Base-by-base conservation (phyloP, 192 early-diverging fungal genomes). In the Rhizophagus clarus region DNA sequence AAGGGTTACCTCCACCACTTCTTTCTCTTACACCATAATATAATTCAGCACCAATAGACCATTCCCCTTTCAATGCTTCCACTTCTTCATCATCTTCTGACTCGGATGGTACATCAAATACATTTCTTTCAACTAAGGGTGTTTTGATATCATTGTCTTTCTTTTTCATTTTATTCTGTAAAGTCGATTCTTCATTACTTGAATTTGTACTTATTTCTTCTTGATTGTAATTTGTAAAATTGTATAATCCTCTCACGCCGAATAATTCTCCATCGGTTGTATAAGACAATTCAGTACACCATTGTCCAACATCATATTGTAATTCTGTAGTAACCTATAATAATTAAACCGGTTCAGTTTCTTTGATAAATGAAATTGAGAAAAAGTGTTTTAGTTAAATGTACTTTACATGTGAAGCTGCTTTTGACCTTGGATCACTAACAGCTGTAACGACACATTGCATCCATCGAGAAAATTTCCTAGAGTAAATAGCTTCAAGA, bases 171-270 rank as follows among this genome's bases (percentile, higher is more conserved):
- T 56, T 56, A 56, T 56, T 22, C 51, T 56, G 51, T 56, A 56
- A 2, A 56, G 1, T 56, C 4, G 6, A 7, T 56, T 56, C 51
- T 56, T 56, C 51, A 56, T 56, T 56, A 22, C n/a, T 56, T 22
- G 51, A 56, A 2, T 89, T 88, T 40, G 45, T 15, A 34, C 61
- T 63, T 2, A 69, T 32, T 62, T 34, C 62, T 70, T 72, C 49
- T 24, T 51, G 40, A 22, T 15, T 62, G 45, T 72, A 63, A 40
- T 83, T 81, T 69, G 91, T 89, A 82, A 97, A 90, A 79, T 92
- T 93, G 77, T 95, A 93, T 40, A 95, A 85, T n/a, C 90, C 91
- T 75, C 93, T 93, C 45, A 96, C 72, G 28, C 97, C 97, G 47
- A 96, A 80, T 9, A 97, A 84, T 24, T 88, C 90, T 82, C 94